These are phyloP conservation scores for Neocatenulostroma microsporum DNA, from an alignment of 2,329 filamentous ascomycete genomes.

Conservation along the genomic window DNA sequence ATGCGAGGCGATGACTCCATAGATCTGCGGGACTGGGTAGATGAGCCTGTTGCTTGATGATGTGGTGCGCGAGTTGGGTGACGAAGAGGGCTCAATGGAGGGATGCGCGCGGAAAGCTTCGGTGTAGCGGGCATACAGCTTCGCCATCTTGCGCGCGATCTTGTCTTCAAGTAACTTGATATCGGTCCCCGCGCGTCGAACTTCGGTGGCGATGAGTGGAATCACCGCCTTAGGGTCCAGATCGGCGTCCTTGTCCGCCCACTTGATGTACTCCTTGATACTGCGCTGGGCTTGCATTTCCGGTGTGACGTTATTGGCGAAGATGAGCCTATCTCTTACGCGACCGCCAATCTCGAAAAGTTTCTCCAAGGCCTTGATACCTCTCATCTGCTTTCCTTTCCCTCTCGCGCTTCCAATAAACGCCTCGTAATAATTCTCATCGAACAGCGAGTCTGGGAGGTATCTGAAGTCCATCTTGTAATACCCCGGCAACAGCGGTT, in stretches of 20 bases:
- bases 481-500: constrained; percentile 46
- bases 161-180: constrained; percentile 35
- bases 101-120: constrained; percentile 27
- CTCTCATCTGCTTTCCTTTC: constrained; percentile 40
- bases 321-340: constrained; percentile 43
- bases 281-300: constrained; percentile 17
- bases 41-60: constrained; percentile 13
- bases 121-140: constrained; percentile 38
- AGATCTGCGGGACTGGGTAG: constrained; percentile 42
- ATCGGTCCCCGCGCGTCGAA: constrained; percentile 33
- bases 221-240: constrained; percentile 29
- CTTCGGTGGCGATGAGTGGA: constrained; percentile 41
- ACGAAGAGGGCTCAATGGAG: constrained; percentile 21
- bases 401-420: constrained; percentile 39
- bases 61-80: constrained; percentile 11
- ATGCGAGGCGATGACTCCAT: constrained; percentile 48
- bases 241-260: constrained; percentile 45
- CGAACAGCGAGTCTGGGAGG: constrained; percentile 48
- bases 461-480: constrained; percentile 50
- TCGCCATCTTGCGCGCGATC: constrained; percentile 38
- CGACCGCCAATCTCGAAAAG: constrained; percentile 46
- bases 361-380: constrained; percentile 43
- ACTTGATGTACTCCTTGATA: constrained; percentile 43
- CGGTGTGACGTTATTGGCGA: constrained; percentile 15
- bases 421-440: constrained; percentile 33